Conservation (phyloP, 2,329 filamentous ascomycete species). For the Coniochaeta sp. region DNA sequence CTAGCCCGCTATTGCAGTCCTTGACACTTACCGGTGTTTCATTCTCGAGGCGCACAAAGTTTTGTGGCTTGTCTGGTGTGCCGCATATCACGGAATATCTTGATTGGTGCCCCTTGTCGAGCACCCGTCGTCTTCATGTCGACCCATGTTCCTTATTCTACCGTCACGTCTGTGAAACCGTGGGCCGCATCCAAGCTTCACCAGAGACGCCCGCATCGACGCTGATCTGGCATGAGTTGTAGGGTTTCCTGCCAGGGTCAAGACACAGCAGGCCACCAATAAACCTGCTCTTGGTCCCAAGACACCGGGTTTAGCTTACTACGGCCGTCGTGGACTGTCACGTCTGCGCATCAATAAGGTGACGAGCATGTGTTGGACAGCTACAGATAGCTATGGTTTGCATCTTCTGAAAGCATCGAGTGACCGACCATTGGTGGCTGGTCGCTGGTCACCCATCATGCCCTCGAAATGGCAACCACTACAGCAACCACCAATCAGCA, state of each 20-base stretch:
- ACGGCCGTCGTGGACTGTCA: background rate
- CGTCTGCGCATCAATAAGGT: background rate
- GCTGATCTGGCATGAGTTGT: background rate
- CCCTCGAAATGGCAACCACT: background rate
- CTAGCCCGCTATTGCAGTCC: conserved; percentile 6
- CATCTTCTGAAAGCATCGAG: background rate
- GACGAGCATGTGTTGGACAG: background rate
- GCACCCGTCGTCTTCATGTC: background rate
- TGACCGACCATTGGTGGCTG: background rate
- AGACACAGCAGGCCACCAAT: background rate
- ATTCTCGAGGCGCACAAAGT: background rate
- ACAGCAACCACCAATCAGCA: background rate
- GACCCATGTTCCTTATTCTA: background rate
- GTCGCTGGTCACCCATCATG: too few species aligned
- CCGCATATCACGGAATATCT: background rate
- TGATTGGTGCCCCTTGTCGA: background rate
- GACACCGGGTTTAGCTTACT: background rate
- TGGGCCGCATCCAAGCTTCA: background rate
- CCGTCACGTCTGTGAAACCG: background rate
- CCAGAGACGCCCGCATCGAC: background rate
- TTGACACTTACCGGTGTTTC: conserved; percentile 3
- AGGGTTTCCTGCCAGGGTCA: background rate
- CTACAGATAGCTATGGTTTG: background rate
- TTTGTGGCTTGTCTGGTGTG: background rate
- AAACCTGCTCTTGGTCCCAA: background rate